Base-by-base conservation (phyloP, 106 monocot species). In the Phalaenopsis equestris region DNA sequence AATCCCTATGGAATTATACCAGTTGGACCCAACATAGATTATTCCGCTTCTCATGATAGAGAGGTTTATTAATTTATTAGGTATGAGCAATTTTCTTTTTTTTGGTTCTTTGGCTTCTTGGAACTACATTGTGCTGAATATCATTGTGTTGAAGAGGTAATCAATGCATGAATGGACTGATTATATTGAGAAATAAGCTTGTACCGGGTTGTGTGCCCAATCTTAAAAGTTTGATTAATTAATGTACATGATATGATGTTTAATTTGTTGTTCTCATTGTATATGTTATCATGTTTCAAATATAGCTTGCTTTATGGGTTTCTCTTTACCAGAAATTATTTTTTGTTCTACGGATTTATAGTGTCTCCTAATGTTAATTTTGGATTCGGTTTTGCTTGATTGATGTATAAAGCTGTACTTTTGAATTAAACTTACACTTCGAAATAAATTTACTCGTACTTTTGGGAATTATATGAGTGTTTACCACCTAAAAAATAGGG, bases 1-100 rank as follows among this genome's bases (percentile, higher is more conserved):
- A 94, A 96, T 80, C 91, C 96, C 1, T 92, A 72, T 55, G 91
- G 96, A 23, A 85, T 94, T 56, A 80, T 94, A 41, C 96, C 96
- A 48, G 43, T 77, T 41, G 96, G 96, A 30, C 81, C 91, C n/a
- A 79, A 76, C 72, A 87, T 77, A 17, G 96, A 96, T 82, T 96
- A 83, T 67, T 87, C 88, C 15, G 65, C 89, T 39, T 92, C 87
- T 55, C 96, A 96, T 77, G 91, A 94, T 79, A 90, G 96, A 86
- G 87, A 94, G 90, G 77, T 94, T 96, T 72, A 24, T 45, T 1
- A 37, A 74, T 65, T 90, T 23, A 24, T 23, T 8, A 24, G 21
- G 23, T 65, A 24, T 65, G 64, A 8, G 21, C 61, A 19, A 8
- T 21, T 61, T 61, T 61, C 24, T 6, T 24, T 8, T 24, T 21